Base-by-base conservation (phyloP, 768 basidiomycete genomes). In the Butyriboletus loyo region DNA sequence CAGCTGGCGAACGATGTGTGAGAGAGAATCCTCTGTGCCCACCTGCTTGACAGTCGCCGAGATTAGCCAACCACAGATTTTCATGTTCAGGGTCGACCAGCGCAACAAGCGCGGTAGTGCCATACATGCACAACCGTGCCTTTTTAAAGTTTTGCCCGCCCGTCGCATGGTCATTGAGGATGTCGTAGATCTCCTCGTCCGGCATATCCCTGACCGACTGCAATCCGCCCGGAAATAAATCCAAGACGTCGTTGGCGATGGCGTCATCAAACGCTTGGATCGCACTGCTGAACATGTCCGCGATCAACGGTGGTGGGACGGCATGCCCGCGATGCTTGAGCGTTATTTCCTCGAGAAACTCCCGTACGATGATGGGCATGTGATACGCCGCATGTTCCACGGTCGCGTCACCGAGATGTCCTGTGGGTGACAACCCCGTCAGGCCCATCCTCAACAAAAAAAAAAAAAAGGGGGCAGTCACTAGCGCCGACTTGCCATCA, bases 21-120 rank as follows among this genome's bases (percentile, higher is more conserved):
- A 15, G 46, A 58, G 48, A 32, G 32, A 44, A 49, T 7, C 1
- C 2, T 15, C 22, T 15, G 39, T 24, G 72, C 84, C 56, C 57
- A 87, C 87, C 75, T 54, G 86, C 86, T 75, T 87, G 84, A 66
- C 86, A 89, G 63, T 91, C 89, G 14, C 89, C 89, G 25, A 91
- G 75, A 62, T 89, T 89, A 7, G 87, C 88, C 42, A 90, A 71
- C 89, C 89, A 91, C 21, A 90, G 72, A 56, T 88, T 81, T 61
- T 79, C 74, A 56, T 80, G 78, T 19, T 81, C 74, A 32, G 87
- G 86, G 70, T 89, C 87, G 37, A 86, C 77, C 34, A 91, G 75
- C 9, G 88, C 79, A 37, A 90, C 78, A 30, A 90, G 77, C 6
- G 85, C 87, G 3, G 89, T 90, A 0, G 85, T 87, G 21, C 89